Base-by-base conservation (phyloP, 805 yeast species). In the Hanseniaspora thailandica region DNA sequence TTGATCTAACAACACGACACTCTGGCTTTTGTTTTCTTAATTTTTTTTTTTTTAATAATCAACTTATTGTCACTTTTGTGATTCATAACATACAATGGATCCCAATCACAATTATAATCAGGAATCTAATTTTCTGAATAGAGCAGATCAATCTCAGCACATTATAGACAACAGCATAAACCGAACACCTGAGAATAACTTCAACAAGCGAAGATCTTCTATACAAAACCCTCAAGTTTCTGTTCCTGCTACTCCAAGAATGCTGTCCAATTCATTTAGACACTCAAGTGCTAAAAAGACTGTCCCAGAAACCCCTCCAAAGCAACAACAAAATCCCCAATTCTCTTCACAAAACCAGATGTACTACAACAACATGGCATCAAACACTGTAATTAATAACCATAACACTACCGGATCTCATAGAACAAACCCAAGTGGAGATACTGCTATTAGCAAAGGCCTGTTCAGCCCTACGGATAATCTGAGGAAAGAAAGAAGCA, bases 191-290 rank as follows among this genome's bases (percentile, higher is more conserved):
- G 54, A 49, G 6, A 33, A 22, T 19, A 22, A 23, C 15, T 9
- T 10, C 20, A 10, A 20, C 12, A 34, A 31, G 19, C 35, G 44
- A 30, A 26, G 15, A 25, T 35, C 47, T 2, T 26, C 43, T 5
- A 17, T 15, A 10, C 43, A 33, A n/a, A 31, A 19, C 20, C 60
- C 58, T 1, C 61, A 61, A 3, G 36, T 60, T 4, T 62, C 62
- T 9, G 76, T 73, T 4, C 84, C 84, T 2, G 86, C 86, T 1
- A 81, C 86, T 1, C 84, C 86, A 8, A 67, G 86, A 59, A 81
- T 81, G 86, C 66, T 81, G 46, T 71, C 84, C 6, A 38, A 34
- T 19, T 40, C 44, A 17, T 45, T 45, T 19, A 45, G 41, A 23
- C 45, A 48, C n/a, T 26, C 46, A 15, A 49, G 40, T 20, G 19